These are phyloP conservation scores for Pistacia integerrima DNA, from an alignment of 345 rosid species.

Conservation along the genomic window DNA sequence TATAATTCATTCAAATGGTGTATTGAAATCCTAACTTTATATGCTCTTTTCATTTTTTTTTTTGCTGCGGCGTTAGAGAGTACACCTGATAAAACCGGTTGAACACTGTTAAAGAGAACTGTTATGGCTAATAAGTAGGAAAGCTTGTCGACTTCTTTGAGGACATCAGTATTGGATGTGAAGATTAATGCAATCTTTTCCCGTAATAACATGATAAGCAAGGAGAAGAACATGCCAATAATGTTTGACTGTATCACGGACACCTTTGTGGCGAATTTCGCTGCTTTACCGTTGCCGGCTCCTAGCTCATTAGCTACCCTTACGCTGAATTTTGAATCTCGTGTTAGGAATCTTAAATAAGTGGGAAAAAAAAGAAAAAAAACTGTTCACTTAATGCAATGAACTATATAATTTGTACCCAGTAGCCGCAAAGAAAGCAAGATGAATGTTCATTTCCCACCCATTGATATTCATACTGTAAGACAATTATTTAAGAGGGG, in stretches of 20 bases:
- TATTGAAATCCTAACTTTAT: no score
- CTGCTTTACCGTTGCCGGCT: constrained; percentile 46
- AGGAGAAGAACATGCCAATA: constrained; percentile 37
- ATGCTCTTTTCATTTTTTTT: no score
- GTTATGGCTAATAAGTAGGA: constrained; percentile 35
- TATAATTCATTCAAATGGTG: no score
- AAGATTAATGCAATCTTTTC: constrained; percentile 40
- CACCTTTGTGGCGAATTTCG: constrained; percentile 41
- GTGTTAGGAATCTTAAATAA: not conserved
- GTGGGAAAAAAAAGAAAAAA: not conserved
- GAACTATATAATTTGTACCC: constrained; percentile 14
- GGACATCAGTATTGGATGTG: constrained; percentile 37
- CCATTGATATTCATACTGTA: constrained; percentile 38
- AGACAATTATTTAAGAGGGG: no score
- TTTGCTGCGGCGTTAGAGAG: no score
- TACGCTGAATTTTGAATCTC: not conserved
- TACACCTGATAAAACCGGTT: constrained; percentile 50
- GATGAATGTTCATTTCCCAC: constrained; percentile 48
- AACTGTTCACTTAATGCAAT: no score
- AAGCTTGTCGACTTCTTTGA: constrained; percentile 34
- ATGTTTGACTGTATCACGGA: constrained; percentile 36
- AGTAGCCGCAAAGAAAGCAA: constrained; percentile 46
- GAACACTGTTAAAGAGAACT: constrained; percentile 51
- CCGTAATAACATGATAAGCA: constrained; percentile 27
- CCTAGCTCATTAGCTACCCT: constrained; percentile 50